A percentile compares a stretch with the other conserved stretches of the same genome.
phyloP scores from a whole-genome alignment of 257 asterid genomes.

The Ballota nigra region DNA sequence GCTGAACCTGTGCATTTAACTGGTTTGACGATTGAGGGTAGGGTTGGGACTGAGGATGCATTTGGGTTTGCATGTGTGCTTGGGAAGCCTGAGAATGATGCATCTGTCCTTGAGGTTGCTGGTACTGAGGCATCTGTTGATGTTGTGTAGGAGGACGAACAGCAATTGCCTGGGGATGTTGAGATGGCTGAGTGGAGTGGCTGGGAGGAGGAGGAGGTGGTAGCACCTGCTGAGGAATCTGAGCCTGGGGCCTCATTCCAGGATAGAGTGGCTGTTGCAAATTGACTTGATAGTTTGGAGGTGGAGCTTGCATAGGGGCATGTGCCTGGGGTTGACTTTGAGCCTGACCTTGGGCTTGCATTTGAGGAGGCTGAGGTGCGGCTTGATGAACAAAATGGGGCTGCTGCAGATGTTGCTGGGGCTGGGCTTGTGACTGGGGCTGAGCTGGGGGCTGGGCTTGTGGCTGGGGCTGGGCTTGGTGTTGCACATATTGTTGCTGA shows the following conservation, averaged over 20 bases:
- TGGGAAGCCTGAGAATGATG: conserved; percentile 44
- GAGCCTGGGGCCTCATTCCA: conserved; percentile 50
- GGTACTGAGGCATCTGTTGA: conserved; percentile 54
- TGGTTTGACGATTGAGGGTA: conserved; percentile 32
- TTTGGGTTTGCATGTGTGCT: conserved; percentile 34
- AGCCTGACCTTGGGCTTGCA: conserved; percentile 25
- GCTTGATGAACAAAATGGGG: conserved; percentile 23
- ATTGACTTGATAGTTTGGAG: conserved; percentile 46
- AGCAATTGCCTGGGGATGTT: conserved; percentile 37
- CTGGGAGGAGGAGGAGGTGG: conserved; percentile 42
- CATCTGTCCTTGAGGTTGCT: conserved; percentile 45
- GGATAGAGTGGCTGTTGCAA: conserved; percentile 47
- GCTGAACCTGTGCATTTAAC: conserved; percentile 43
- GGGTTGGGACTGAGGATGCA: conserved; percentile 40
- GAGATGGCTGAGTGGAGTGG: conserved; percentile 41
- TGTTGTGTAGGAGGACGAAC: conserved; percentile 56
- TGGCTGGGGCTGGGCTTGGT: conserved; percentile 49
- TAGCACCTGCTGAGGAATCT: conserved; percentile 34
- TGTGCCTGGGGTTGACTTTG: conserved; percentile 17
- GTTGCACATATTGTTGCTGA: no score
- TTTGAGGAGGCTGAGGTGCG: conserved; percentile 35
- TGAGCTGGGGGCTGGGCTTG: conserved; percentile 40
- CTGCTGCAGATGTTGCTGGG: conserved; percentile 29
- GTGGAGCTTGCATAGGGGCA: conserved; percentile 36
- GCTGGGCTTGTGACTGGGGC: conserved; percentile 18